These are phyloP conservation scores for Debaryomyces sp. DNA, from an alignment of 1,139 yeast species.

Conservation along the genomic window DNA sequence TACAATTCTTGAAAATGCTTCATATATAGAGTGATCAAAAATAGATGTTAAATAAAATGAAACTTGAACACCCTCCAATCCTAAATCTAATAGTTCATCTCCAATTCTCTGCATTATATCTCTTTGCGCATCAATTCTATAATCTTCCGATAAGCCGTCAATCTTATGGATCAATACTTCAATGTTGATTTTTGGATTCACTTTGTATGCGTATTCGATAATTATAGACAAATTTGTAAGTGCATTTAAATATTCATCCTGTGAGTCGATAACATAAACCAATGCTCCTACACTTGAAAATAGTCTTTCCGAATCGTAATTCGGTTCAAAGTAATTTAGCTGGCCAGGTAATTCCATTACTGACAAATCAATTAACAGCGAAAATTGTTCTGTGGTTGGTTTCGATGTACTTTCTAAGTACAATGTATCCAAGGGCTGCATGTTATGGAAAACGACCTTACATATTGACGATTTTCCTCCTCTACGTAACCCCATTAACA, in stretches of 20 bases:
- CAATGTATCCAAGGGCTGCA: constrained; percentile 94
- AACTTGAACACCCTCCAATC: constrained; percentile 88
- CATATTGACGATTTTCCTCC: constrained; percentile 90
- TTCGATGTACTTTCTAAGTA: constrained; percentile 88
- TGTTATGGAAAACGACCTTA: constrained; percentile 92
- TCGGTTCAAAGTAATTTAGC: constrained; percentile 83
- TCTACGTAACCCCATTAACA: constrained; percentile 82
- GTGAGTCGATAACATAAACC: constrained; percentile 91
- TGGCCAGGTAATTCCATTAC: constrained; percentile 99
- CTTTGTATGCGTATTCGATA: constrained; percentile 83
- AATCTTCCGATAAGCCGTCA: constrained; percentile 93
- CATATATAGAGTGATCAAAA: constrained; percentile 94
- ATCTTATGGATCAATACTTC: constrained; percentile 95
- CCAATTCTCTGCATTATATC: constrained; percentile 96
- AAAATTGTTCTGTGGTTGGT: constrained; percentile 79
- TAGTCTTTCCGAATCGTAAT: constrained; percentile 73
- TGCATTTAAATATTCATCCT: constrained; percentile 93
- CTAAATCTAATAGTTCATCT: constrained; percentile 87
- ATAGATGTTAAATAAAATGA: constrained; percentile 91
- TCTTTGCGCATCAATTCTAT: constrained; percentile 89
- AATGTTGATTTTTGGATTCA: constrained; percentile 82
- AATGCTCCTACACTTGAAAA: constrained; percentile 90
- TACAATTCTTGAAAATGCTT: constrained; percentile 90
- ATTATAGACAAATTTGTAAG: constrained; percentile 86
- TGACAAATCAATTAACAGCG: constrained; percentile 80